A percentile compares a stretch with the other conserved stretches of the same genome.
phyloP scores from a whole-genome alignment of 2,329 filamentous ascomycete species.

The Botryotinia globosa region DNA sequence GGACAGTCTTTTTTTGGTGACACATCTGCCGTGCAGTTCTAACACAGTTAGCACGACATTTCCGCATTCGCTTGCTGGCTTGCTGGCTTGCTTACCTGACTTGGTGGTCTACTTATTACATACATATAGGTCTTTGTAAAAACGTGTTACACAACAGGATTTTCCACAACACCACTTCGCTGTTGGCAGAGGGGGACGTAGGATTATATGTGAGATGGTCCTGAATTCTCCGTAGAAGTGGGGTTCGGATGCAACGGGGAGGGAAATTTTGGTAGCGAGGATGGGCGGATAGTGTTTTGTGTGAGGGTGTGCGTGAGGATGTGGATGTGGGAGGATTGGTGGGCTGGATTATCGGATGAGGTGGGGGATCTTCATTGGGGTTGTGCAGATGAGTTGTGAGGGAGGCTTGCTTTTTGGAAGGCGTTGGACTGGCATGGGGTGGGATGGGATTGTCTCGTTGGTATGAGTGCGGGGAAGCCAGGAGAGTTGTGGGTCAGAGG shows the following conservation, averaged over 20 bases:
- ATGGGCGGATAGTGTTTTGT: too few species aligned
- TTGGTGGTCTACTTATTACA: not conserved
- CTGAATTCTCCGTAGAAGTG: not conserved
- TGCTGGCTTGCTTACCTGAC: not conserved
- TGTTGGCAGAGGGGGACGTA: not conserved
- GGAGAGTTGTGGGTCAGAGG: not conserved
- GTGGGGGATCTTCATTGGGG: not conserved
- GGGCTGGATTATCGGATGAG: not conserved
- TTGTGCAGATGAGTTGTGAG: not conserved
- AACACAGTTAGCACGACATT: slow-evolving; percentile 2
- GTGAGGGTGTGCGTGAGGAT: not conserved
- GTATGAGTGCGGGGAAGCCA: fast-evolving
- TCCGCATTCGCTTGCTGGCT: slow-evolving; percentile 6
- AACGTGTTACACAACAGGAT: not conserved
- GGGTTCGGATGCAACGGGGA: not conserved
- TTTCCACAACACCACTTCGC: not conserved
- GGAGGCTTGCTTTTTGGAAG: not conserved
- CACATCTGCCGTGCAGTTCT: slow-evolving; percentile 12
- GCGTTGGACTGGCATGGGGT: not conserved
- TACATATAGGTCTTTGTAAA: not conserved
- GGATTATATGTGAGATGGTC: not conserved
- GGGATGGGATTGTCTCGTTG: not conserved
- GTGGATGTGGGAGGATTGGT: too few species aligned
- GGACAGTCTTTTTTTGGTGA: not conserved
- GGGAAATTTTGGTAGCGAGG: not conserved